Base-by-base conservation (phyloP, 2,329 filamentous ascomycete species). In the Ophiostoma piceae region DNA sequence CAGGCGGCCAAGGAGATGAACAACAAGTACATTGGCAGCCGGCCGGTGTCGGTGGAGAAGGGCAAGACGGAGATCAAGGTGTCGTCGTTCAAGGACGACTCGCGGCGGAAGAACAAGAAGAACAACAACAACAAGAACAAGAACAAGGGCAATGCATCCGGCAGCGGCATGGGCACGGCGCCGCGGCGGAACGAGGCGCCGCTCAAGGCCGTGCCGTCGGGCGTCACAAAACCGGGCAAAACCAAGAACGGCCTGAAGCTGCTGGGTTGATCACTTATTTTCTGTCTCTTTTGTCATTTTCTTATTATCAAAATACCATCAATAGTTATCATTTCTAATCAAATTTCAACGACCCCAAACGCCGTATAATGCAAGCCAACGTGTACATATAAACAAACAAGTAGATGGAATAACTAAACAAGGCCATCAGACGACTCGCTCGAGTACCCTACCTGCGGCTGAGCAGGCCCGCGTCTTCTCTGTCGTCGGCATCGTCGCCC, bases 11-110 rank as follows among this genome's bases (percentile, higher is more conserved):
- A 95, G 81, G 94, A 98, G 82, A 98, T 98, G 95, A 92, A 97
- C 76, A 94, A 94, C 75, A 98, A 99, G 82, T 99, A 99, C 80
- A 98, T 99, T 77, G 94, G 96, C 76, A 97, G 93, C 78, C 95
- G 98, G 79, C 95, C 95, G 0, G 92, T 97, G 37, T 83, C 92
- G 35, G 86, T 98, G 74, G 89, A 91, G 79, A 92, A 95, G 78
- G 92, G 92, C 74, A 96, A 90, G 74, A 97, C 94, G 6, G 94
- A 98, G 79, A 92, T 99, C 79, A 92, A 92, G 77, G 87, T 92
- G 4, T 84, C 88, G 14, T 85, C 84, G n/a, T 85, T 87, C 74
- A 88, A 87, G 76, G 89, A 90, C 71, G 85, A 87, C 43, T 35
- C 66, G 60, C 57, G 60, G 66, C 4, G 32, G 39, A 66, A 66